phyloP scores from a whole-genome alignment of 352 stramenopile genomes.

The Phytophthora europaea region DNA sequence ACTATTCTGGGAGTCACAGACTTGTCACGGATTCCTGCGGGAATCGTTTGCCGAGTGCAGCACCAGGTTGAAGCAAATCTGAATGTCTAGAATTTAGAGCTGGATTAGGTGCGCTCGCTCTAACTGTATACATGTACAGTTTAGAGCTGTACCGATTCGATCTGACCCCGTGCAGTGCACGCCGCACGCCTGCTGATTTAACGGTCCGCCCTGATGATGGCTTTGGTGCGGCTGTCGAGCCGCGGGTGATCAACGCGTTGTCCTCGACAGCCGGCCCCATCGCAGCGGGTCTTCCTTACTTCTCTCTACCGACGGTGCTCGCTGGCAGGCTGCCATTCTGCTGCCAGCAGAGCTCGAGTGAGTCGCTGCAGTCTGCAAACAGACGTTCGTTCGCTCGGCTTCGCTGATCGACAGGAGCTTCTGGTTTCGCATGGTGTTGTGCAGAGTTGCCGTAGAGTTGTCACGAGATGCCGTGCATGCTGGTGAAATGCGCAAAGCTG shows the following conservation, averaged over 20 bases:
- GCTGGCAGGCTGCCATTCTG: background rate
- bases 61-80: background rate
- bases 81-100: slow-evolving; percentile 3
- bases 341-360: background rate
- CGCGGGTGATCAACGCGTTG: background rate
- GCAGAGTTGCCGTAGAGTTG: slow-evolving; percentile 8
- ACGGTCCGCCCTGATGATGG: slow-evolving; percentile 10
- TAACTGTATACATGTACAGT: background rate
- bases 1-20: too few relatives aligned
- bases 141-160: background rate
- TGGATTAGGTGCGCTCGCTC: background rate
- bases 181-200: background rate
- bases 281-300: slow-evolving; percentile 9
- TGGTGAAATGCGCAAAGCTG: slow-evolving; percentile 13
- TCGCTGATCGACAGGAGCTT: slow-evolving; percentile 16
- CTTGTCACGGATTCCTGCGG: too few relatives aligned
- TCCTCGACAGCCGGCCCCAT: slow-evolving; percentile 14
- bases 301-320: slow-evolving; percentile 6
- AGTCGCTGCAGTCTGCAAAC: background rate
- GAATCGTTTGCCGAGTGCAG: too few relatives aligned
- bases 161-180: background rate
- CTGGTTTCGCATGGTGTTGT: slow-evolving; percentile 25
- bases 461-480: slow-evolving; percentile 2
- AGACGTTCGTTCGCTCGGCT: background rate
- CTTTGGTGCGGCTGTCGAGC: background rate